Conservation (phyloP, 495 filamentous ascomycete genomes). For the Pyrenopolyporus hunteri region DNA sequence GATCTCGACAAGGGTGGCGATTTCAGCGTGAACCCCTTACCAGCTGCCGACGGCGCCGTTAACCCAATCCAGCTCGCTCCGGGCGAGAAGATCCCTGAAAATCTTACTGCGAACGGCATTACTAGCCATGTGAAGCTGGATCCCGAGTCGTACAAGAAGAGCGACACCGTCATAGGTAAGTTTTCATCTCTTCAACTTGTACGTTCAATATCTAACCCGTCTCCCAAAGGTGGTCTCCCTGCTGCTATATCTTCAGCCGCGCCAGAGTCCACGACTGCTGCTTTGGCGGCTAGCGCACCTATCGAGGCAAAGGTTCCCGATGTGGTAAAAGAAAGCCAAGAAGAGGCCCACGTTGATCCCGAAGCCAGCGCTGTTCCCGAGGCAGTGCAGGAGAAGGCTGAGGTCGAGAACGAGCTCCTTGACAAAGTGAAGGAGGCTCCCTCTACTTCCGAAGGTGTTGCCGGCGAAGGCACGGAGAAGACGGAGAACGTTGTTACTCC, state of each 20-base stretch:
- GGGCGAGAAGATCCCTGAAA: constrained; percentile 78
- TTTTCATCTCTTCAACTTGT: neutral
- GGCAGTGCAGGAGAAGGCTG: constrained; percentile 65
- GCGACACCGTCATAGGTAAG: constrained; percentile 61
- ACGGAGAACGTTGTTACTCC: constrained; percentile 50
- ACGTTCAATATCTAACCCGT: neutral
- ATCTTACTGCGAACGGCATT: constrained; percentile 59
- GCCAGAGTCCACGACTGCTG: constrained; percentile 73
- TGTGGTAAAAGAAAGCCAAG: constrained; percentile 70
- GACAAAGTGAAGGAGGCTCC: constrained; percentile 62
- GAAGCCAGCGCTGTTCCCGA: constrained; percentile 65
- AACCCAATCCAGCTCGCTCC: constrained; percentile 81
- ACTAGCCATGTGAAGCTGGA: constrained; percentile 73
- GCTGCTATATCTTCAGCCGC: constrained; percentile 68
- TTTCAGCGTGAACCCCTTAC: constrained; percentile 74
- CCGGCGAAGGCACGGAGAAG: constrained; percentile 54
- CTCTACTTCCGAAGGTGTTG: constrained; percentile 62
- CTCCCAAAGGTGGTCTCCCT: constrained; percentile 42
- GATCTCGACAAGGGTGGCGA: constrained; percentile 51
- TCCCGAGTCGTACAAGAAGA: constrained; percentile 82
- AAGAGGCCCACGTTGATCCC: constrained; percentile 61
- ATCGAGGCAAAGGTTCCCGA: constrained; percentile 69
- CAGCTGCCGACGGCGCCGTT: constrained; percentile 74
- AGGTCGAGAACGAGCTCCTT: constrained; percentile 65
- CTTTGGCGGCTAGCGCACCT: constrained; percentile 72